phyloP scores from a whole-genome alignment of 139 green algal species.

The Medakamo hakoo region DNA sequence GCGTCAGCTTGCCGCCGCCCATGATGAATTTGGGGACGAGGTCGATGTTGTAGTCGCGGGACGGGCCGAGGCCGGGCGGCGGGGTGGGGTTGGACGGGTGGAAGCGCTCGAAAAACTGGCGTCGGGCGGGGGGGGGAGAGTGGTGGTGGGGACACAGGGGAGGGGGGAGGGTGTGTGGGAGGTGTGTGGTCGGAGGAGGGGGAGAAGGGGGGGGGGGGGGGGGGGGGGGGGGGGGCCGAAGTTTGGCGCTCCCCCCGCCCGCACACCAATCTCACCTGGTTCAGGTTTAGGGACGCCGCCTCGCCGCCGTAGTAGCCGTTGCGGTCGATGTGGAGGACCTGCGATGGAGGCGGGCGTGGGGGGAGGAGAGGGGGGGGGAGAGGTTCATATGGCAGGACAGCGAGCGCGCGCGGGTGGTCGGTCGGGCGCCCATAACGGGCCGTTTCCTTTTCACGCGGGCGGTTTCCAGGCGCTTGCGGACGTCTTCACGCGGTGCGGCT shows the following conservation, averaged over 20 bases:
- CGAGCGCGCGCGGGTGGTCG: too few species aligned
- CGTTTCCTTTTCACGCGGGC: too few species aligned
- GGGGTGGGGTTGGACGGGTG: conserved; percentile 34
- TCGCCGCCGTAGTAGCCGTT: conserved; percentile 98
- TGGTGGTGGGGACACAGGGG: not conserved
- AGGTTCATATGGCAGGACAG: too few species aligned
- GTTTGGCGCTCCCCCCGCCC: not conserved
- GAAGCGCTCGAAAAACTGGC: conserved; percentile 86
- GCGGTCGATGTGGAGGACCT: conserved; percentile 95
- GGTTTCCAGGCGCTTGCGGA: too few species aligned
- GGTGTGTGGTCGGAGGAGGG: not conserved
- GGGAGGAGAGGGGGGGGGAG: not conserved
- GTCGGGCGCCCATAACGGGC: too few species aligned
- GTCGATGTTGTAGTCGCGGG: conserved; percentile 95
- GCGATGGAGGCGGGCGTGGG: conserved; percentile 2
- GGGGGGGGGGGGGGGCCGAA: too few species aligned
- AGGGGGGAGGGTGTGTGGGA: conserved; percentile 1
- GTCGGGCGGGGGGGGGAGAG: not conserved
- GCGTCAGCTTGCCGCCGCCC: conserved; percentile 70
- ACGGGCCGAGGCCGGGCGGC: conserved; percentile 51
- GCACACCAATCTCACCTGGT: conserved; percentile 45
- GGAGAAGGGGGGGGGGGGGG: not conserved
- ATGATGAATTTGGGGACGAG: conserved; percentile 99
- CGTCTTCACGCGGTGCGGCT: too few species aligned
- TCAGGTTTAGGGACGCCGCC: conserved; percentile 84